These are phyloP conservation scores for Lanzia echinophila DNA, from an alignment of 2,329 filamentous ascomycete species.

Conservation along the genomic window DNA sequence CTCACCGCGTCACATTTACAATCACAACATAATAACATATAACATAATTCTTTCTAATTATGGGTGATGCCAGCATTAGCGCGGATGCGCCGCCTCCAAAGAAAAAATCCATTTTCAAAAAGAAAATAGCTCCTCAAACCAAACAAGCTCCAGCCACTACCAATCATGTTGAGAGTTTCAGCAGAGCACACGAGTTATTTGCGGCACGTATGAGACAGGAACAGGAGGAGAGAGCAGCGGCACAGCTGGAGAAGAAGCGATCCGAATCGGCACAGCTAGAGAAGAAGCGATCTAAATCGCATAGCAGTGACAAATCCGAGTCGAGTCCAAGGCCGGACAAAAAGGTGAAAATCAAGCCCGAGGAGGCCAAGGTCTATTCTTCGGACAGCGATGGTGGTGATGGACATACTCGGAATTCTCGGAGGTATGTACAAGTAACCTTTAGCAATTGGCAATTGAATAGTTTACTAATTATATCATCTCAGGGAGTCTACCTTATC, in stretches of 20 bases:
- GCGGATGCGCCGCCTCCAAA: slow-evolving; percentile 7
- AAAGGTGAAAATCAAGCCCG: slow-evolving; percentile 13
- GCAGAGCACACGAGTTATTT: slow-evolving; percentile 40
- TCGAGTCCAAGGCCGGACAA: slow-evolving; percentile 20
- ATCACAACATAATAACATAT: neutral
- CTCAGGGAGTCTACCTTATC: slow-evolving; percentile 20
- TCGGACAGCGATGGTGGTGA: slow-evolving; percentile 10
- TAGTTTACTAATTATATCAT: neutral
- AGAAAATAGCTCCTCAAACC: slow-evolving; percentile 37
- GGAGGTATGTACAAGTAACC: neutral
- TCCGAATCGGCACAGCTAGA: slow-evolving; percentile 19
- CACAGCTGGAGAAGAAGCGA: slow-evolving; percentile 20
- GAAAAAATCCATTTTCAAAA: slow-evolving; percentile 46
- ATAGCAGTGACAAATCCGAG: slow-evolving; percentile 20
- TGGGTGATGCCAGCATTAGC: slow-evolving; percentile 6
- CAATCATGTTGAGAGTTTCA: slow-evolving; percentile 39
- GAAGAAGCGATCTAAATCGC: slow-evolving; percentile 18
- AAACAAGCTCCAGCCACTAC: slow-evolving; percentile 29
- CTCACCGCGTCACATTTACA: neutral
- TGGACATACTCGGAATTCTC: slow-evolving; percentile 1
- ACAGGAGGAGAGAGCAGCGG: slow-evolving; percentile 29
- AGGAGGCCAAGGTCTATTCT: slow-evolving; percentile 11
- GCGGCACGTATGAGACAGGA: slow-evolving; percentile 38
- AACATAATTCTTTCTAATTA: neutral
- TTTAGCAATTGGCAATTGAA: neutral